A percentile compares a stretch with the other conserved stretches of the same genome.
Conservation (phyloP, 1,139 yeast species). For the Pichia sp. region DNA sequence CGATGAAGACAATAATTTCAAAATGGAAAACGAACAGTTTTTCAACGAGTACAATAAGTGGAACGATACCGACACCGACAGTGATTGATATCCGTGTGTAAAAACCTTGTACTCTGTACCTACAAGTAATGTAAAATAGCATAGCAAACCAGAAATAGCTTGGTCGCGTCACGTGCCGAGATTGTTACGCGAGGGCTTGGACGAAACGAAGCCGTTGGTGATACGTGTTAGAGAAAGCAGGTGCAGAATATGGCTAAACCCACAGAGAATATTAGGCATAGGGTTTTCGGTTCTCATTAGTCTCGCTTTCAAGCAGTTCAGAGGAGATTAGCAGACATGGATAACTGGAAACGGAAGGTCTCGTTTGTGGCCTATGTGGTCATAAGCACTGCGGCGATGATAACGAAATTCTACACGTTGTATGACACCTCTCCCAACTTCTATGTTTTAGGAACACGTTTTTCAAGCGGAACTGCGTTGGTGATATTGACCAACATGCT, state of each 20-base stretch:
- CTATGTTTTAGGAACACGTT: constrained; percentile 30
- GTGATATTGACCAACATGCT: constrained; percentile 40
- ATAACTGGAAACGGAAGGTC: background rate
- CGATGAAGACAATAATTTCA: constrained; percentile 8
- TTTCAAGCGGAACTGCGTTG: constrained; percentile 30
- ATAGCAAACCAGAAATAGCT: too few species aligned
- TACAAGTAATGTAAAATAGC: background rate
- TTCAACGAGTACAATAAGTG: constrained; percentile 2
- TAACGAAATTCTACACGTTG: constrained; percentile 21
- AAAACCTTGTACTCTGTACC: too few species aligned
- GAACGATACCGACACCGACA: constrained; percentile 6
- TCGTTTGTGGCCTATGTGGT: constrained; percentile 25
- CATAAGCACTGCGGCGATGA: constrained; percentile 23
- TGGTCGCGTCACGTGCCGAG: background rate
- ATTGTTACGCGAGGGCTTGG: background rate
- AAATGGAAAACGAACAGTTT: constrained; percentile 11
- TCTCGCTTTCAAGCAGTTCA: background rate
- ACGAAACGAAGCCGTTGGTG: background rate
- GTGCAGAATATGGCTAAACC: background rate
- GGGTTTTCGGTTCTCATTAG: background rate
- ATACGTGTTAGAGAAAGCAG: background rate
- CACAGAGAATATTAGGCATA: too few species aligned
- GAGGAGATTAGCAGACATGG: background rate
- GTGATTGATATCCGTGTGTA: too few species aligned
- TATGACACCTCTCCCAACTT: constrained; percentile 29